Evolutionary conservation across 1,284 basidiomycete genomes (phyloP).

Genomic region (Peniophora sp.): DNA sequence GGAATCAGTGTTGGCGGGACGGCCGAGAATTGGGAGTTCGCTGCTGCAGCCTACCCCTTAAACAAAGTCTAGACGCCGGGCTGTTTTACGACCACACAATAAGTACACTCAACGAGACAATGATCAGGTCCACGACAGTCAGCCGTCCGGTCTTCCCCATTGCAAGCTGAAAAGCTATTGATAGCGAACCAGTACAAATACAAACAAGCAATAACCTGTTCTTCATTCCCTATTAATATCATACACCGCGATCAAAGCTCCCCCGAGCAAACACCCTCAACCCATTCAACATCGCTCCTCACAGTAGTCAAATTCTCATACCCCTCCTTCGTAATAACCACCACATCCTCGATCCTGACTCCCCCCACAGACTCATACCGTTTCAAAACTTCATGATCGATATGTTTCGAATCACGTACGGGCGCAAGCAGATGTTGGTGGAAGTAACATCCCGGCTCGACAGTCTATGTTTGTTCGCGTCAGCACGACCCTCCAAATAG

Average conservation of each 20-base stretch:
- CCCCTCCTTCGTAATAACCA: conserved; percentile 60
- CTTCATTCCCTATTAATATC: not conserved
- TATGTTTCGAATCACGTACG: conserved; percentile 60
- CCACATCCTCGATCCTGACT: conserved; percentile 85
- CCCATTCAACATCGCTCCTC: conserved; percentile 68
- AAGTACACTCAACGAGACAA: too few relatives aligned
- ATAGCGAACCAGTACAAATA: too few relatives aligned
- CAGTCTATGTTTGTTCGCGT: conserved; percentile 41
- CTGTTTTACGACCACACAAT: too few relatives aligned
- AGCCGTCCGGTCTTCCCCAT: too few relatives aligned
- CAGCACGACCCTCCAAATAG: not conserved
- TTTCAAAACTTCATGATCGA: conserved; percentile 66
- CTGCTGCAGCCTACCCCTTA: too few relatives aligned
- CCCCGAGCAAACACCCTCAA: conserved; percentile 74
- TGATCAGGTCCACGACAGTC: too few relatives aligned
- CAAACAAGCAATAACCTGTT: not conserved
- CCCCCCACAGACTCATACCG: conserved; percentile 78
- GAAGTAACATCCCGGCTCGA: conserved; percentile 89
- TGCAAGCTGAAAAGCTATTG: too few relatives aligned
- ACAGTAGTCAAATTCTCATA: conserved; percentile 79
- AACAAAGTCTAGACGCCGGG: too few relatives aligned
- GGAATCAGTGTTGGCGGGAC: too few relatives aligned
- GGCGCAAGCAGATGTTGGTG: conserved; percentile 68
- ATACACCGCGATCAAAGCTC: too few relatives aligned
- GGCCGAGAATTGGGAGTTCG: too few relatives aligned